A percentile compares a stretch with the other conserved stretches of the same genome.
Evolutionary conservation across 805 yeast species (phyloP).

Genomic region (Candida oleophila): DNA sequence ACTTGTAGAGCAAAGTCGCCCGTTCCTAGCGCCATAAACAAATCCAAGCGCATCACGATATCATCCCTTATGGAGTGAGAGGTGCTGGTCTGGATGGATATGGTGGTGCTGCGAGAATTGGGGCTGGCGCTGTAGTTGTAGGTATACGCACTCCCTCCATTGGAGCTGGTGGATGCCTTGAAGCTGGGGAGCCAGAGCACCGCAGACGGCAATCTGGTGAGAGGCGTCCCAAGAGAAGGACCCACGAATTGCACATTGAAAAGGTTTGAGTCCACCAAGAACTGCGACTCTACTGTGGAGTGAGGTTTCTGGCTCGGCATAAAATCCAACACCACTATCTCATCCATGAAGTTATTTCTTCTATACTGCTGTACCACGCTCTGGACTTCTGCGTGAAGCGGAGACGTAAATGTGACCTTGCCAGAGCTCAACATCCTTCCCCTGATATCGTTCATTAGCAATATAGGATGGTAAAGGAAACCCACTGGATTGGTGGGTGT

Average conservation of each 20-base stretch:
- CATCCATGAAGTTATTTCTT: background rate
- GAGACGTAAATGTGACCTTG: conserved; percentile 7
- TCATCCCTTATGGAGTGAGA: conserved; percentile 1
- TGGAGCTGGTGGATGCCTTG: conserved; percentile 9
- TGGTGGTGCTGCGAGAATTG: background rate
- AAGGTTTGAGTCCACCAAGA: conserved; percentile 1
- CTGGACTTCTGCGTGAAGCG: background rate
- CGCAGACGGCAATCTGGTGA: too few species aligned
- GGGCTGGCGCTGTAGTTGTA: background rate
- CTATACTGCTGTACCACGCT: background rate
- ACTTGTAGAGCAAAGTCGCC: background rate
- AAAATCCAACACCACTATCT: background rate
- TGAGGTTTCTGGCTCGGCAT: background rate
- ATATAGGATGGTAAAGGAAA: conserved; percentile 17
- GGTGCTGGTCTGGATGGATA: background rate
- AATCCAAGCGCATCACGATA: background rate
- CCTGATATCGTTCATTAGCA: conserved; percentile 10
- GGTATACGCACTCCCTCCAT: conserved; percentile 1
- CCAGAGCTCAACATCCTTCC: conserved; percentile 5
- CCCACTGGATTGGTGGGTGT: conserved; percentile 7
- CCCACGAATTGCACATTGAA: background rate
- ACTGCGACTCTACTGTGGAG: background rate
- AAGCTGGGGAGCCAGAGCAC: conserved; percentile 20
- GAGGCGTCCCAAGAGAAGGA: background rate
- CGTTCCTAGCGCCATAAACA: background rate